phyloP scores from a whole-genome alignment of 345 rosid species.

The Murraya koenigii region DNA sequence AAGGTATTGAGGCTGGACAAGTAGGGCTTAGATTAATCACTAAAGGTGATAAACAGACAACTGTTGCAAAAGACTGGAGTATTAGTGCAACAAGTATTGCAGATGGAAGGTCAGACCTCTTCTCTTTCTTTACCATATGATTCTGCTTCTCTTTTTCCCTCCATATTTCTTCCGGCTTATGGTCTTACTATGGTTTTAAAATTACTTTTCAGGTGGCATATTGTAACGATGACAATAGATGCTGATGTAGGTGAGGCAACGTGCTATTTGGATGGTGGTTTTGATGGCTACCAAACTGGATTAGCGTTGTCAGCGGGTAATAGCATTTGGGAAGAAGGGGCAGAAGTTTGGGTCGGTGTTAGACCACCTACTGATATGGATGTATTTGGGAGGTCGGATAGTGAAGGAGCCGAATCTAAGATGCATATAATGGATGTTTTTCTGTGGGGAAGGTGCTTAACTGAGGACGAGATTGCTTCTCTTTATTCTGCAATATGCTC shows the following conservation, averaged over 20 bases:
- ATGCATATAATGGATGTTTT: constrained; percentile 99
- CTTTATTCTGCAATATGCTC: constrained; percentile 77
- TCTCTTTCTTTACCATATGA: constrained; percentile 3
- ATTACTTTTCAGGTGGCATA: constrained; percentile 80
- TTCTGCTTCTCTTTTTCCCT: neutral
- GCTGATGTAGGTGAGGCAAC: constrained; percentile 95
- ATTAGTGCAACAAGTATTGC: constrained; percentile 97
- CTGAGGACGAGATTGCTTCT: constrained; percentile 86
- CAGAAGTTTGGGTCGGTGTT: constrained; percentile 93
- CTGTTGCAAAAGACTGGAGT: constrained; percentile 94
- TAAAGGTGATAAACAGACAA: constrained; percentile 90
- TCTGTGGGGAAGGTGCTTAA: constrained; percentile 96
- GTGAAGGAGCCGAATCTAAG: constrained; percentile 98
- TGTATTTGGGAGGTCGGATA: constrained; percentile 98
- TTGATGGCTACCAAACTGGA: constrained; percentile 83
- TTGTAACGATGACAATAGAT: constrained; percentile 93
- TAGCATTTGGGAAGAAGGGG: constrained; percentile 85
- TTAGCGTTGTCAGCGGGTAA: constrained; percentile 59
- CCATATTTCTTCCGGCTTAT: neutral
- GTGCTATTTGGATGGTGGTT: constrained; percentile 96
- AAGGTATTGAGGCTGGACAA: constrained; percentile 99
- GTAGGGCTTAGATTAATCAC: constrained; percentile 92
- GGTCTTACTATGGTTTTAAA: constrained; percentile 9
- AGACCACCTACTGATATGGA: constrained; percentile 92
- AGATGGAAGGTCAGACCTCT: constrained; percentile 84